phyloP scores from a whole-genome alignment of 2,329 filamentous ascomycete species.

The Colletotrichum sp. region DNA sequence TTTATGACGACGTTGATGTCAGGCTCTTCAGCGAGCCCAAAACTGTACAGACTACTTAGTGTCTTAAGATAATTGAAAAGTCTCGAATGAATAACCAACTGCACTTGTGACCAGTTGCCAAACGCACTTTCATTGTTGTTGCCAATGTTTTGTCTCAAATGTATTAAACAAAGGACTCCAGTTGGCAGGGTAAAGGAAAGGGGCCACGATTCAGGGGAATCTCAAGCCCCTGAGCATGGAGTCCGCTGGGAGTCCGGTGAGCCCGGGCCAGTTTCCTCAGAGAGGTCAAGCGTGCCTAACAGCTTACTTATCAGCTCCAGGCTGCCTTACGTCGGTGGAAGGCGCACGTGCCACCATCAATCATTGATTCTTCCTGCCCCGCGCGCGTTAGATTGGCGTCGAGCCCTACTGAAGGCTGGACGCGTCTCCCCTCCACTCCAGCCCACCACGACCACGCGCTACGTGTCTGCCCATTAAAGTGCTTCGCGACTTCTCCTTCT shows the following conservation, averaged over 20 bases:
- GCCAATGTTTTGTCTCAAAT: neutral
- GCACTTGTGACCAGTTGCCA: neutral
- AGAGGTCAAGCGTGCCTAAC: neutral
- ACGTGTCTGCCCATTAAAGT: slow-evolving; percentile 37
- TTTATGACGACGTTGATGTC: slow-evolving; percentile 10
- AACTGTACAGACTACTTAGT: neutral
- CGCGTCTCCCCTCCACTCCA: slow-evolving; percentile 29
- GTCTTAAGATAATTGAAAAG: neutral
- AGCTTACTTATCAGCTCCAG: neutral
- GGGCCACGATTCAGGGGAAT: slow-evolving; percentile 8
- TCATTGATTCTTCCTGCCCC: neutral
- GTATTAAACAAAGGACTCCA: neutral
- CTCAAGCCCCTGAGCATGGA: neutral
- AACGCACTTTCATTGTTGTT: neutral
- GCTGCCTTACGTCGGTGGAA: neutral
- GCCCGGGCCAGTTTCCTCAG: slow-evolving; percentile 13
- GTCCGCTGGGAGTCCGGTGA: neutral
- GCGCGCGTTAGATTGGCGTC: slow-evolving; percentile 35
- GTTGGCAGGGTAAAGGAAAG: slow-evolving; percentile 1
- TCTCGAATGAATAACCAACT: neutral
- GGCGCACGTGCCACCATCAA: slow-evolving; percentile 5
- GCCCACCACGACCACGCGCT: slow-evolving; percentile 26
- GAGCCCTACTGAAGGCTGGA: slow-evolving; percentile 24
- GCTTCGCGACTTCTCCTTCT: slow-evolving; percentile 25
- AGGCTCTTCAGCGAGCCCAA: neutral